Evolutionary conservation across 1,284 basidiomycete species (phyloP).

Genomic region (Ceratobasidium sp.): DNA sequence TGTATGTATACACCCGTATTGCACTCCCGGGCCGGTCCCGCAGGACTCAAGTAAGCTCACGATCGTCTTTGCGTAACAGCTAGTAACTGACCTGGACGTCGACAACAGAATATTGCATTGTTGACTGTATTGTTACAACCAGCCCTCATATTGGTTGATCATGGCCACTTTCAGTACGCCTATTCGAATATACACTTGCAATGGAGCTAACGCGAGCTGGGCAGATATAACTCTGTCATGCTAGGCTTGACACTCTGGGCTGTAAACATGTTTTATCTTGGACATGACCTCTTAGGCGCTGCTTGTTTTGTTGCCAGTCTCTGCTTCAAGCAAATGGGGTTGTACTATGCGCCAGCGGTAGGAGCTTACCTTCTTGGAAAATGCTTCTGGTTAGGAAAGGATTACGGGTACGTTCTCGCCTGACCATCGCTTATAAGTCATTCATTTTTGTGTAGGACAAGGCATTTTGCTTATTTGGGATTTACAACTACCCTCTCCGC

Average conservation of each 20-base stretch:
- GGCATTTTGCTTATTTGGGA: conserved; percentile 57
- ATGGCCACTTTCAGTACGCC: conserved; percentile 88
- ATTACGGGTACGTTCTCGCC: conserved; percentile 67
- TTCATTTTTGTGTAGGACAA: conserved; percentile 5
- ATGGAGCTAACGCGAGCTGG: not conserved
- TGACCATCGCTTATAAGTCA: not conserved
- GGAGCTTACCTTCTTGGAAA: conserved; percentile 86
- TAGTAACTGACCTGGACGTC: not conserved
- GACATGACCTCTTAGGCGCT: conserved; percentile 78
- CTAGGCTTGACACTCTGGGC: conserved; percentile 80
- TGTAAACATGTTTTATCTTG: conserved; percentile 73
- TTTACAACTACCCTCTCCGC: conserved; percentile 69
- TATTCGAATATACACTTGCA: not conserved
- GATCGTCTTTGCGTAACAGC: not conserved
- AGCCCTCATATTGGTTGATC: conserved; percentile 84
- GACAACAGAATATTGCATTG: conserved; percentile 70
- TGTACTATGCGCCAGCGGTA: conserved; percentile 92
- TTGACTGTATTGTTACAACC: conserved; percentile 85
- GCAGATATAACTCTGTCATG: conserved; percentile 82
- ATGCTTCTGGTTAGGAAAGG: conserved; percentile 75
- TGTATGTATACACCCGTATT: conserved; percentile 57
- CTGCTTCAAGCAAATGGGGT: conserved; percentile 94
- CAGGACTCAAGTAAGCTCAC: conserved; percentile 69
- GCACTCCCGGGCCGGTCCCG: conserved; percentile 70
- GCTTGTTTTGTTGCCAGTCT: conserved; percentile 85